These are phyloP conservation scores for Pseudogymnoascus sp. DNA, from an alignment of 2,329 filamentous ascomycete genomes.

Conservation along the genomic window DNA sequence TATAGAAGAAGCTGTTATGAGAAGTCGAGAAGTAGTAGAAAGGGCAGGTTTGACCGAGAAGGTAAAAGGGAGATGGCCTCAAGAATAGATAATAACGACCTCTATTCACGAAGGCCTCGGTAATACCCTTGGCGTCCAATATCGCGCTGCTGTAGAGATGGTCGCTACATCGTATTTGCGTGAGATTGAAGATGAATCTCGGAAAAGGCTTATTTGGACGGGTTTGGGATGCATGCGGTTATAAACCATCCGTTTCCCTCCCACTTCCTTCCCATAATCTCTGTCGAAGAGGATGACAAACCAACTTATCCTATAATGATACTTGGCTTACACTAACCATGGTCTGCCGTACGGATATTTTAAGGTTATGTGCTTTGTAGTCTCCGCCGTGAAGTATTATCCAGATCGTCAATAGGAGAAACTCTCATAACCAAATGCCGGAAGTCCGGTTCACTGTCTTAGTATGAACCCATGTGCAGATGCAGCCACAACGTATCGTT, in stretches of 20 bases:
- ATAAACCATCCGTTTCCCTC: not conserved
- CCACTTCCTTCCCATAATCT: not conserved
- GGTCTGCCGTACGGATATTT: not conserved
- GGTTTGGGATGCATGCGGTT: not conserved
- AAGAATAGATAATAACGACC: constrained; percentile 17
- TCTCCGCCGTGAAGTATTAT: not conserved
- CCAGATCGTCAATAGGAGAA: not conserved
- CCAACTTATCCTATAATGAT: not conserved
- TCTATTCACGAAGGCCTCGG: not conserved
- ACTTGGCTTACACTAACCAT: not conserved
- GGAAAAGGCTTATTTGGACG: too few relatives aligned
- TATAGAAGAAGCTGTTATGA: constrained; percentile 32
- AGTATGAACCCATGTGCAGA: not conserved
- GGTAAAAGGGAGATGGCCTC: constrained; percentile 34
- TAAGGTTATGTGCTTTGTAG: not conserved
- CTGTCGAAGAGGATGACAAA: not conserved
- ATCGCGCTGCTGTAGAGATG: not conserved
- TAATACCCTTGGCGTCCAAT: not conserved
- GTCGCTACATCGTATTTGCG: not conserved
- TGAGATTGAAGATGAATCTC: too few relatives aligned
- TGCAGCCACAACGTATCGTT: not conserved
- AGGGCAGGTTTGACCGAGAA: constrained; percentile 32
- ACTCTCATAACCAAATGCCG: not conserved
- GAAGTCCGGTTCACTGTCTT: not conserved
- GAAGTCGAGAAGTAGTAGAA: constrained; percentile 32